Evolutionary conservation across 2,329 filamentous ascomycete genomes (phyloP), one percentile per base, ranked within the genome.

Genomic region (Calycina herbarum): DNA sequence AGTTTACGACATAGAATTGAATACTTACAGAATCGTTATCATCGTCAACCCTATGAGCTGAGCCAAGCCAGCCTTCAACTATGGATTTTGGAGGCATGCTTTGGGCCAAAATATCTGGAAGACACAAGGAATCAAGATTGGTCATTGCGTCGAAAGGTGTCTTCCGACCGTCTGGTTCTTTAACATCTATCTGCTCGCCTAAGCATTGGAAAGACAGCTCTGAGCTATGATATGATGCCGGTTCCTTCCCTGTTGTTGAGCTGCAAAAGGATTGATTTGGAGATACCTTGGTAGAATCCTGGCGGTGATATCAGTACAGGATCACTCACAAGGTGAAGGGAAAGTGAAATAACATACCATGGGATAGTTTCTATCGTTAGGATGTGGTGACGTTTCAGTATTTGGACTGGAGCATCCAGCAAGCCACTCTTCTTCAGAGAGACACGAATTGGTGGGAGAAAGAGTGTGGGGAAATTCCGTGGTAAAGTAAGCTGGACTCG

Each of bases 171-270:
- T 64, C 13, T 51, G 66, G 64, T 29, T 73, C 68, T n/a, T 71
- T 58, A 31, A 56, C 40, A 59, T 57, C 65, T 2, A 59, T 24
- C 15, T 33, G 15, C 33, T 71, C 66, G 1, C 69, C 70, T 11
- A 63, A 54, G n/a, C 73, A 74, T 65, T 74, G 65, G 48, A 74
- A 73, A 2, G 73, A 75, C 8, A 74, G 45, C 0, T 62, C 68
- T 1, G 73, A 75, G 51, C 63, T 65, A 20, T 67, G 66, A 57
- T 29, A 17, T 27, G 33, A 33, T 2, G 24, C 17, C 29, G 5
- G 6, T 8, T 62, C n/a, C 15, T 38, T 45, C 6, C 42, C 42
- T 15, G 2, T 45, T n/a, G 42, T 51, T 51, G 45, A 51, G 20
- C 45, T 51, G n/a, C 45, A n/a, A 24, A 51, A 51, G 6, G 45